A percentile compares a stretch with the other conserved stretches of the same genome.
These are phyloP conservation scores for Scheffersomyces parashehatae DNA, from an alignment of 1,139 yeast species.

Conservation along the genomic window DNA sequence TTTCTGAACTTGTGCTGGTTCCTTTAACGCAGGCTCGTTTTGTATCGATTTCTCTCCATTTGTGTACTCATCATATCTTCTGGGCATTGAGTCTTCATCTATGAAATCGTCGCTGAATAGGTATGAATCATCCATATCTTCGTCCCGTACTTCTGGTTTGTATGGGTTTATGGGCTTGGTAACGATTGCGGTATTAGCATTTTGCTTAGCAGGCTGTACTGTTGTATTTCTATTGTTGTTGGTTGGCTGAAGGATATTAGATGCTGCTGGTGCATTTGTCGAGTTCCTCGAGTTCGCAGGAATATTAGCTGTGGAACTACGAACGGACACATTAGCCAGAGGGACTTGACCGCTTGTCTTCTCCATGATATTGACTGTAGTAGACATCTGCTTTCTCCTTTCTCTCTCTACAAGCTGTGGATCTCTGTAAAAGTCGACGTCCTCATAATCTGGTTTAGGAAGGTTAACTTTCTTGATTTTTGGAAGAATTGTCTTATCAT, in stretches of 20 bases:
- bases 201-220: not conserved
- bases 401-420: constrained; percentile 36
- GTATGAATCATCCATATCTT: constrained; percentile 64
- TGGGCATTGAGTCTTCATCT: constrained; percentile 8
- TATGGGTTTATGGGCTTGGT: constrained; percentile 9
- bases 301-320: not conserved
- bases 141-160: constrained; percentile 22
- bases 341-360: constrained; percentile 1
- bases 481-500: constrained; percentile 64
- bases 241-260: constrained; percentile 1
- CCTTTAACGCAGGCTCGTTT: no score
- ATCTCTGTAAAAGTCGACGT: constrained; percentile 41
- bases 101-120: constrained; percentile 62
- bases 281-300: not conserved
- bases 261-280: not conserved
- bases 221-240: constrained; percentile 7
- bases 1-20: no score
- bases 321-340: not conserved
- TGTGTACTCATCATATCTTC: constrained; percentile 18
- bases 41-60: not conserved
- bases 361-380: constrained; percentile 13
- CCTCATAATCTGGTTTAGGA: constrained; percentile 57
- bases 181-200: constrained; percentile 12
- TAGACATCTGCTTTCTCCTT: constrained; percentile 13
- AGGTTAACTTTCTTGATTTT: constrained; percentile 55